Conservation (phyloP, 169 alveolate genomes). For the Plasmodium malariae region DNA sequence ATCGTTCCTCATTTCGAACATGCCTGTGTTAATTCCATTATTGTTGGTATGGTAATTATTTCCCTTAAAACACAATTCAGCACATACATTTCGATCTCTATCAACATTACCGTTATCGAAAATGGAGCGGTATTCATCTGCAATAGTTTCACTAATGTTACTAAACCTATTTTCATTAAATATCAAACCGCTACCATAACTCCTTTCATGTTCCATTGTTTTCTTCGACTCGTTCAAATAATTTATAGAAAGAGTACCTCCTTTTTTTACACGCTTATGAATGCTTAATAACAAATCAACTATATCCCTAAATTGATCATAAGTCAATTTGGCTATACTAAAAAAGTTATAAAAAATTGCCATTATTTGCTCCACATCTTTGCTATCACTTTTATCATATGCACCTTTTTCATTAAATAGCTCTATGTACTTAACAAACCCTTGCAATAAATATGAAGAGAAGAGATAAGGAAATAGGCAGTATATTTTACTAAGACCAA, state of each 20-base stretch:
- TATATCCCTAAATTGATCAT: constrained; percentile 32
- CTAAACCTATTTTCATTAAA: no score
- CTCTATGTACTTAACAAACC: constrained; percentile 39
- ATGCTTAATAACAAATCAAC: constrained; percentile 12
- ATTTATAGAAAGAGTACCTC: neutral
- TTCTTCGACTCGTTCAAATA: neutral
- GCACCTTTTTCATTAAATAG: constrained; percentile 10
- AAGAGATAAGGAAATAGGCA: constrained; percentile 47
- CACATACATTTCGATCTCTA: no score
- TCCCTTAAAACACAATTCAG: neutral
- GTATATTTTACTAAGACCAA: constrained; percentile 66
- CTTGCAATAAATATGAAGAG: constrained; percentile 37
- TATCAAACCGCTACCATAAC: no score
- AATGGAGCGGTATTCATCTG: no score
- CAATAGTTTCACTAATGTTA: no score
- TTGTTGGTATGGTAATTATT: neutral
- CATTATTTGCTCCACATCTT: constrained; percentile 37
- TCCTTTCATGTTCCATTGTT: no score
- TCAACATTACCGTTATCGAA: no score
- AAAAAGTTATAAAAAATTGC: constrained; percentile 28
- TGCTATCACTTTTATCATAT: neutral
- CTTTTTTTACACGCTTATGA: neutral
- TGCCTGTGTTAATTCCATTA: no score
- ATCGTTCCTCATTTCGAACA: no score
- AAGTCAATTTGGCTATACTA: constrained; percentile 17